Evolutionary conservation across 1,284 basidiomycete genomes (phyloP).

Genomic region (Cerioporus squamosus): DNA sequence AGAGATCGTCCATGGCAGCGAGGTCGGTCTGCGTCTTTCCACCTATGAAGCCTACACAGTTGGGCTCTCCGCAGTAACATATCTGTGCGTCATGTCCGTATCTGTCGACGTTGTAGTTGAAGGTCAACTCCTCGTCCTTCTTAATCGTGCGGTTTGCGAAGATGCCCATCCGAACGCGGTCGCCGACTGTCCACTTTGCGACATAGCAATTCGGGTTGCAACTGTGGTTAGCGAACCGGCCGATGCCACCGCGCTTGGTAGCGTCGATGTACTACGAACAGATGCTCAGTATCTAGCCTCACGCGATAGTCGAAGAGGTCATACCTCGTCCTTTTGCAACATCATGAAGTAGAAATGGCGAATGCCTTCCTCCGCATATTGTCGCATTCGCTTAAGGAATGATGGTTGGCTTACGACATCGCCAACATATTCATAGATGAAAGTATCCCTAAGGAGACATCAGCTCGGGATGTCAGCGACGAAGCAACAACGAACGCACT

Average conservation of each 20-base stretch:
- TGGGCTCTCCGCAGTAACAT: constrained; percentile 96
- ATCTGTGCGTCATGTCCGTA: constrained; percentile 98
- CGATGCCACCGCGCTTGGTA: constrained; percentile 95
- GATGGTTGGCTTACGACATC: constrained; percentile 91
- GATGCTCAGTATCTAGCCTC: background rate
- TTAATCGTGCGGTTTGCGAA: constrained; percentile 88
- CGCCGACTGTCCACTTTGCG: constrained; percentile 97
- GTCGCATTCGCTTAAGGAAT: constrained; percentile 93
- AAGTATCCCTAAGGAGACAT: constrained; percentile 67
- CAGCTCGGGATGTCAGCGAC: background rate
- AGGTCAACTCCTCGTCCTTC: constrained; percentile 93
- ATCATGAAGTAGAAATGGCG: constrained; percentile 99
- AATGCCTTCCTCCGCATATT: constrained; percentile 93
- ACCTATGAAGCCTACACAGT: constrained; percentile 95
- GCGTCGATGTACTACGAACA: constrained; percentile 89
- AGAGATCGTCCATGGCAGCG: constrained; percentile 91
- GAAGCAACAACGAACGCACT: constrained; percentile 54
- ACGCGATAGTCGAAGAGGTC: constrained; percentile 23
- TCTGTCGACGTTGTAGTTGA: constrained; percentile 99
- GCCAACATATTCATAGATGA: constrained; percentile 98
- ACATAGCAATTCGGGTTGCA: constrained; percentile 99
- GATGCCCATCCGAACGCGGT: constrained; percentile 96
- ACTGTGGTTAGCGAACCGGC: constrained; percentile 97
- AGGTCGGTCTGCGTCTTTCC: constrained; percentile 99
- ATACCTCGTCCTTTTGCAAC: constrained; percentile 95